These are phyloP conservation scores for Lentinula aciculospora DNA, from an alignment of 768 basidiomycete genomes.

Conservation along the genomic window DNA sequence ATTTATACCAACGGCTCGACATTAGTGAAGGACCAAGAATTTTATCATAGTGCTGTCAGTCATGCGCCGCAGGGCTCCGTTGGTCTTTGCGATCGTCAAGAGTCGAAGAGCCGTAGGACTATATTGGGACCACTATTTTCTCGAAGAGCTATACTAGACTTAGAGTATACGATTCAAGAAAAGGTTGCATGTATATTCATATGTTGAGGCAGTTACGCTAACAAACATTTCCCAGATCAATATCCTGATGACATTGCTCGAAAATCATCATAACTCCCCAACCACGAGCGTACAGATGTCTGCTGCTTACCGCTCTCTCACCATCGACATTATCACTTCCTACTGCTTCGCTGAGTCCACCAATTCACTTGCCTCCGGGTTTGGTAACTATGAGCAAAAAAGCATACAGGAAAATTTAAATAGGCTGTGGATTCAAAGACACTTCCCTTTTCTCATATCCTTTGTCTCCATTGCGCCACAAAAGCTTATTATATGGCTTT, in stretches of 20 bases:
- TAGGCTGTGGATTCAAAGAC: conserved; percentile 10
- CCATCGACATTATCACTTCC: conserved; percentile 25
- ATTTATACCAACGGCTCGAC: conserved; percentile 19
- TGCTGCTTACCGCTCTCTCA: conserved; percentile 19
- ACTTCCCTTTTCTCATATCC: conserved; percentile 17
- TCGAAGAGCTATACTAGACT: conserved; percentile 23
- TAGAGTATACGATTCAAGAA: conserved; percentile 22
- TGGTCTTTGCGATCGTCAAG: conserved; percentile 17
- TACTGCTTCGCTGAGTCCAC: conserved; percentile 25
- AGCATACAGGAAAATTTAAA: conserved; percentile 12
- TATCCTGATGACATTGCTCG: conserved; percentile 14
- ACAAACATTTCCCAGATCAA: conserved; percentile 18
- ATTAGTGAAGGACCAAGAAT: conserved; percentile 19
- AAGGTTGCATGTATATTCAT: conserved; percentile 9
- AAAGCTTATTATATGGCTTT: conserved; percentile 12
- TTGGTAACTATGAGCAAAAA: conserved; percentile 20
- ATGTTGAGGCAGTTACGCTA: not conserved
- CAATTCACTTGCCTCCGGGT: conserved; percentile 18
- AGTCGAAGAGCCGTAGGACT: conserved; percentile 21
- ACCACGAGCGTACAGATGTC: conserved; percentile 16
- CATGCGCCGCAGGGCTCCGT: conserved; percentile 21
- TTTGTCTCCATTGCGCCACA: conserved; percentile 13
- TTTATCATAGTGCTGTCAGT: conserved; percentile 19
- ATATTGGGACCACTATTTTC: conserved; percentile 27
- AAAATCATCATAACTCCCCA: not conserved